phyloP scores from a whole-genome alignment of 805 yeast species.

The Candida awuae region DNA sequence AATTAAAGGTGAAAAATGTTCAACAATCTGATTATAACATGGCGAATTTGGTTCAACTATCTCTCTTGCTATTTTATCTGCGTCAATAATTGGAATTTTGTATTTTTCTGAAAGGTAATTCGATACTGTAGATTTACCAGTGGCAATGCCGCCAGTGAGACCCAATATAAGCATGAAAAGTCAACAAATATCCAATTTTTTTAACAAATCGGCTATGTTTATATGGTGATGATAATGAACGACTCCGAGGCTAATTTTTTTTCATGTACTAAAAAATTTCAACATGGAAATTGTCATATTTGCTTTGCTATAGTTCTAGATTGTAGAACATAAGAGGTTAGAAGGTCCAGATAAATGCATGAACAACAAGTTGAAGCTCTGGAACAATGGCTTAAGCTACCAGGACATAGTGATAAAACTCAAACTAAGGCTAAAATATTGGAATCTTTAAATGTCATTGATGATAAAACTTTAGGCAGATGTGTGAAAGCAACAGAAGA shows the following conservation, averaged over 20 bases:
- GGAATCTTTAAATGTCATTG: conserved; percentile 33
- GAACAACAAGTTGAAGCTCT: too few relatives aligned
- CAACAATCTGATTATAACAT: conserved; percentile 61
- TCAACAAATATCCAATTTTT: not conserved
- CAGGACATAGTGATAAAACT: not conserved
- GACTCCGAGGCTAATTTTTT: too few relatives aligned
- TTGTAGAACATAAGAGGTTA: too few relatives aligned
- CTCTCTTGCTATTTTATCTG: conserved; percentile 81
- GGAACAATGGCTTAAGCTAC: not conserved
- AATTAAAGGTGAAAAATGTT: conserved; percentile 47
- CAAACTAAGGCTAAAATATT: conserved; percentile 24
- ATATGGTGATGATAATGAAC: not conserved
- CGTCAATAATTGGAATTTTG: conserved; percentile 65
- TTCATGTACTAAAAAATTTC: too few relatives aligned
- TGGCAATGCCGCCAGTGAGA: conserved; percentile 94
- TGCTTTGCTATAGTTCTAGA: too few relatives aligned
- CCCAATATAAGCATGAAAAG: conserved; percentile 95
- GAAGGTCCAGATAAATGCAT: not conserved
- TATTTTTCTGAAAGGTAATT: conserved; percentile 42
- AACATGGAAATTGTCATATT: too few relatives aligned
- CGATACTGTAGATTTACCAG: conserved; percentile 95
- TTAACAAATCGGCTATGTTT: not conserved
- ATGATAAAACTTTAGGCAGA: conserved; percentile 48
- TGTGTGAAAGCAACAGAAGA: conserved; percentile 42
- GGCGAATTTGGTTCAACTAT: conserved; percentile 74